Base-by-base conservation (phyloP, 2,329 filamentous ascomycete species). In the Scleromitrula shiraiana region DNA sequence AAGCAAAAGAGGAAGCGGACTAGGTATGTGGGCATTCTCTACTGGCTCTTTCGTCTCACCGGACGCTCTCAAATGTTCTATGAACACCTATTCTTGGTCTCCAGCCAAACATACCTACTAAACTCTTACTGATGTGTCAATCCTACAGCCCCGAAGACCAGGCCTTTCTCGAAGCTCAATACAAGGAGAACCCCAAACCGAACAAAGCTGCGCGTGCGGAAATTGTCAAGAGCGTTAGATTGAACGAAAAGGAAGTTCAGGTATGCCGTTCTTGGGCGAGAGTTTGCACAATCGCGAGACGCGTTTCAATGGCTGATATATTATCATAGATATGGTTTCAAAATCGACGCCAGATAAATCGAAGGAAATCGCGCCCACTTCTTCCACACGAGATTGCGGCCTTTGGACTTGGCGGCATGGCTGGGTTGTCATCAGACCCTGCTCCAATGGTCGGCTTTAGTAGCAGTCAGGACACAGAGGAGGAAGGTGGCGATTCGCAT, bases 201-300 rank as follows among this genome's bases (percentile, higher is more conserved):
- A 90, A 95, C 70, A 96, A 95, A 69, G 77, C 82, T 48, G 85
- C 88, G 66, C 87, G 91, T 69, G 76, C 87, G 39, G 82, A 83
- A 50, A 89, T 97, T 55, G 88, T 94, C 51, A 78, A 80, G 68
- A 85, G 82, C 67, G 89, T 96, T 52, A 53, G 53, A 20, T 75
- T 97, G 54, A 91, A 87, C 57, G 90, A 96, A 70, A 96, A 95
- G 67, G 90, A 96, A 72, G 88, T 96, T 30, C 91, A 96, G 81
- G 91, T 95, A 71, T 67, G 83, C 32, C 22, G 14, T 37, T 37
- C 7, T 26, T 3, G n/a, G 17, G 17, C 26, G 30, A 40, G 20
- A 42, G 36, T 46, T 26, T 38, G 7, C 26, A 20, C 15, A 24
- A 15, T 8, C 23, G 26, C 20, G 4, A 50, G 49, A 56, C 53